Evolutionary conservation across 1,139 yeast species (phyloP), one percentile per base, ranked within the genome.

Genomic region (Hansenula sp.): DNA sequence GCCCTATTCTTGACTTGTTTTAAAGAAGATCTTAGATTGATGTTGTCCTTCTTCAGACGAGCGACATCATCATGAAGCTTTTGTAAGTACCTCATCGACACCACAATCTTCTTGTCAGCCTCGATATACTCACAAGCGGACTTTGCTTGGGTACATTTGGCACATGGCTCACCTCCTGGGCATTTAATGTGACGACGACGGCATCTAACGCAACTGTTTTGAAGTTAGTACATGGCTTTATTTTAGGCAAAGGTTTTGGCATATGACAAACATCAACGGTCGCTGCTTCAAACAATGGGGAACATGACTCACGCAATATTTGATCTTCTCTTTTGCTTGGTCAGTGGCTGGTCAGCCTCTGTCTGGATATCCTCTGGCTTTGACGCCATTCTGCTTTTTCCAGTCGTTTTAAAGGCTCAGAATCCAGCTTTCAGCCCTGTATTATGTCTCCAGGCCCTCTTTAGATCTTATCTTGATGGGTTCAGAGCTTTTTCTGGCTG

Each of bases 111-210:
- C 67, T 80, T 83, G 45, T 84, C 90, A 2, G 86, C 89, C 58
- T 84, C 93, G 19, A 79, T 75, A 54, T 86, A 87, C 55, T 84
- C 90, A 66, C 96, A 87, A 30, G 72, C 71, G 2, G 81, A 69
- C 44, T 72, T 74, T 16, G 86, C 79, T 41, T 74, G 62, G 17
- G 64, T 67, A 60, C 96, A 87, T 55, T 82, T 81, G 44, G 70
- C 65, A 60, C 96, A 87, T 0, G 91, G 89, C 31, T 81, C 76
- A 1, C 89, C 93, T 1, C 94, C 94, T 11, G 90, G 90, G 58
- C 96, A 87, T 51, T 86, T 76, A 33, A 84, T 81, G 61, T 87
- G 95, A 45, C 93, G 72, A 41, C 79, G 76, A 35, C 95, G 70
- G 58, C 96, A 87, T 40, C 90, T 66, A 15, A 81, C 79, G 59